A percentile compares a stretch with the other conserved stretches of the same genome.
Conservation (phyloP, 176 grass and related monocot genomes). For the Aegilops longissima region DNA sequence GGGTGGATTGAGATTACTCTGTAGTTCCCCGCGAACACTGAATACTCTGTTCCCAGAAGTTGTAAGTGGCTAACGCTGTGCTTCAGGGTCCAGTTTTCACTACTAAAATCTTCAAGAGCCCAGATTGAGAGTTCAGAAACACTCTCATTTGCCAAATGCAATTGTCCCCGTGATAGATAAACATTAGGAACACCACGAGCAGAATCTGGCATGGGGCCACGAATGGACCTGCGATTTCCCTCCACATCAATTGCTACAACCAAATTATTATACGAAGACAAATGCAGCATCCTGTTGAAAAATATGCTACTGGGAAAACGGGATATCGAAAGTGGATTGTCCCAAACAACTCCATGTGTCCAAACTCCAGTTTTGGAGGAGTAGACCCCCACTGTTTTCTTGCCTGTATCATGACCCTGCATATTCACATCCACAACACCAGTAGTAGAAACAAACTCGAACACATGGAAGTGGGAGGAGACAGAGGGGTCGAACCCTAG, state of each 20-base stretch:
- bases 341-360: neutral
- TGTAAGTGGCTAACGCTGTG: neutral
- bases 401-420: neutral
- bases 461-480: neutral
- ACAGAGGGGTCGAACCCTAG: neutral
- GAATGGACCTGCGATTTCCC: neutral
- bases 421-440: neutral
- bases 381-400: neutral
- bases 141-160: neutral
- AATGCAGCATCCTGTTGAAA: neutral
- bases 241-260: neutral
- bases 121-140: neutral
- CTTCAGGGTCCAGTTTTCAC: neutral
- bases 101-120: neutral
- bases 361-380: neutral
- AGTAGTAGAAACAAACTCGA: neutral
- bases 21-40: neutral
- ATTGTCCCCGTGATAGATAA: neutral
- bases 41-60: neutral
- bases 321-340: neutral
- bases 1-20: neutral
- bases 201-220: neutral
- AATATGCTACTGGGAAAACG: neutral
- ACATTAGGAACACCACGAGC: neutral
- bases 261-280: neutral